These are phyloP conservation scores for Ailanthus altissimus DNA, from an alignment of 345 rosid species.

Conservation along the genomic window DNA sequence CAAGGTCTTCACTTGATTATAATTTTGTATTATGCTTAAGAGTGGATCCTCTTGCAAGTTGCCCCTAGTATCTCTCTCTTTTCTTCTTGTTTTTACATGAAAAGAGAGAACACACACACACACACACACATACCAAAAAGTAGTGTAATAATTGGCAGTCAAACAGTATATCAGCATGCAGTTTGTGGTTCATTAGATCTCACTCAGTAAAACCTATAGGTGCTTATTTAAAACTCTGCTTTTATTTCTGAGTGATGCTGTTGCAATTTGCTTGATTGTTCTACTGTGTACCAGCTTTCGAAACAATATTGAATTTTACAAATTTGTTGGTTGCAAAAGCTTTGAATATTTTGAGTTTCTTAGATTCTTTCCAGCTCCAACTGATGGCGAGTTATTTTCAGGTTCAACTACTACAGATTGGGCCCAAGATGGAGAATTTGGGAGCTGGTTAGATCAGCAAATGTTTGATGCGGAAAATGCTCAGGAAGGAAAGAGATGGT, in stretches of 20 bases:
- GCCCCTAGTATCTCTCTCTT: neutral
- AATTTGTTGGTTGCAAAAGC: neutral
- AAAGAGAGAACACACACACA: too few relatives aligned
- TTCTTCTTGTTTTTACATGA: too few relatives aligned
- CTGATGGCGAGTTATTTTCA: conserved; percentile 34
- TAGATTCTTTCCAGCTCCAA: neutral
- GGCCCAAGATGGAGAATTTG: conserved; percentile 80
- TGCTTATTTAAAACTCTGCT: neutral
- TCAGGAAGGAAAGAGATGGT: conserved; percentile 79
- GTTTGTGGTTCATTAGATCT: neutral
- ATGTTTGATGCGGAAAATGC: conserved; percentile 51
- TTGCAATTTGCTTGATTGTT: neutral
- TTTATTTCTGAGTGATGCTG: neutral
- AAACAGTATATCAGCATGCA: too few relatives aligned
- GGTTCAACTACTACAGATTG: conserved; percentile 93
- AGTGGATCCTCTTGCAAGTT: neutral
- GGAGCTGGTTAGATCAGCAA: conserved; percentile 73
- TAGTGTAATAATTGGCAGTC: too few relatives aligned
- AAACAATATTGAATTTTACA: neutral
- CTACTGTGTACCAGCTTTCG: neutral
- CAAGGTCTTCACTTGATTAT: too few relatives aligned
- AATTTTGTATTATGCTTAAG: neutral
- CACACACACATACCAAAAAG: too few relatives aligned
- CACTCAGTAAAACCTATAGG: neutral
- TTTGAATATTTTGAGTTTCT: conserved; percentile 9